Base-by-base conservation (phyloP, 192 early-diverging fungal species). In the Coemansia sp. region DNA sequence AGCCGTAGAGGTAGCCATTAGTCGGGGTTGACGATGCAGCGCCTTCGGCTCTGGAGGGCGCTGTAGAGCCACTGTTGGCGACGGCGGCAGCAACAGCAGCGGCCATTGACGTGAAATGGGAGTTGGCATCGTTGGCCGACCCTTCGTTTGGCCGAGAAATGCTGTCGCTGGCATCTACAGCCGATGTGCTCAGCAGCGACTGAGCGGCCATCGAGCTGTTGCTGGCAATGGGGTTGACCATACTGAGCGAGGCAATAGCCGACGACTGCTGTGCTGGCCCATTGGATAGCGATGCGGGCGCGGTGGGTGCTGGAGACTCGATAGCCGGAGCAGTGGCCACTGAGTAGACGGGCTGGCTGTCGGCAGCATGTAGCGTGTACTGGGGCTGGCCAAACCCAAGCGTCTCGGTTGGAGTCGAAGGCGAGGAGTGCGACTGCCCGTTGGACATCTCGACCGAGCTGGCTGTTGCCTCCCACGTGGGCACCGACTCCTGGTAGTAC, bases 361-460 rank as follows among this genome's bases (percentile, higher is more conserved):
- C 65, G 6, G 48, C 61, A 1, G 68, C 56, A 8, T 68, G 65
- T 21, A 74, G 41, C 4, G 72, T 68, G 17, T 74, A 74, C 39
- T 74, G 72, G 10, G 65, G 37, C 35, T 59, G 66, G 8, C 17
- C 46, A 3, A 38, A 22, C 12, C 60, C 36, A 1, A 48, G 40
- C 3, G 55, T 66, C 21, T 76, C 67, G 2, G 59, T 36, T 11
- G 67, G 67, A 2, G 73, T 76, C 4, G 60, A 58, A 0, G 75
- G 75, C 42, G 75, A 68, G 14, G 75, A 71, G 36, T 63, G 63
- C 29, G 69, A 58, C 22, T 71, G 68, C 15, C 68, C 61, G 22
- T 71, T 71, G 14, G 60, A 62, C 18, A 55, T 26, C 8, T 56
- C 65, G 0, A 60, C 53, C 0, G 57, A 53, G 19, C 64, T 56